These are phyloP conservation scores for Pleurotus cornucopiae DNA, from an alignment of 768 basidiomycete genomes.

Conservation along the genomic window DNA sequence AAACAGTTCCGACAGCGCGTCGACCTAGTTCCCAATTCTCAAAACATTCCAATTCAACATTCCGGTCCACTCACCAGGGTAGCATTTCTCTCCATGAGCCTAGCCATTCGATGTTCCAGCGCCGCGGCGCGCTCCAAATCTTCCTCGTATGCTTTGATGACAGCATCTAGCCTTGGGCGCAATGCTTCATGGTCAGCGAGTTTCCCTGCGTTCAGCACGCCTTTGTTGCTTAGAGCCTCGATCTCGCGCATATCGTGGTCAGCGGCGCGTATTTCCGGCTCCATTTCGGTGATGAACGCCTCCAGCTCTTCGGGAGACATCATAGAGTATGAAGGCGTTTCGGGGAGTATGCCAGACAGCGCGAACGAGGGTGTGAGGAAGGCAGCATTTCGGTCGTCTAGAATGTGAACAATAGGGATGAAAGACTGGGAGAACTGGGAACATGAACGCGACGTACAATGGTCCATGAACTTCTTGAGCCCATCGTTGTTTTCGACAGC, in stretches of 20 bases:
- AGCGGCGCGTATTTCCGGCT: constrained; percentile 76
- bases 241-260: constrained; percentile 83
- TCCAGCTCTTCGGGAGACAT: constrained; percentile 70
- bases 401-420: background rate
- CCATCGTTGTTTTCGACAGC: constrained; percentile 68
- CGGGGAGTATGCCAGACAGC: constrained; percentile 54
- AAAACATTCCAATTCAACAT: background rate
- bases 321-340: constrained; percentile 49
- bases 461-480: constrained; percentile 68
- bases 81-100: constrained; percentile 64
- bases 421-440: background rate
- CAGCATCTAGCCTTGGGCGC: constrained; percentile 59
- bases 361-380: constrained; percentile 74
- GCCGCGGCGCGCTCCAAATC: constrained; percentile 51
- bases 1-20: constrained; percentile 78
- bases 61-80: constrained; percentile 50
- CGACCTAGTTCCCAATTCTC: constrained; percentile 46
- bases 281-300: constrained; percentile 73
- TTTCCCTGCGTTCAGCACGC: constrained; percentile 69
- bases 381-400: constrained; percentile 77
- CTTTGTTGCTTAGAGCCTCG: constrained; percentile 62
- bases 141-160: constrained; percentile 56
- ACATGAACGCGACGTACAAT: constrained; percentile 44
- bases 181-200: constrained; percentile 63
- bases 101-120: constrained; percentile 64